phyloP scores from a whole-genome alignment of 176 grass and related monocot species.

The Musa beccarii region DNA sequence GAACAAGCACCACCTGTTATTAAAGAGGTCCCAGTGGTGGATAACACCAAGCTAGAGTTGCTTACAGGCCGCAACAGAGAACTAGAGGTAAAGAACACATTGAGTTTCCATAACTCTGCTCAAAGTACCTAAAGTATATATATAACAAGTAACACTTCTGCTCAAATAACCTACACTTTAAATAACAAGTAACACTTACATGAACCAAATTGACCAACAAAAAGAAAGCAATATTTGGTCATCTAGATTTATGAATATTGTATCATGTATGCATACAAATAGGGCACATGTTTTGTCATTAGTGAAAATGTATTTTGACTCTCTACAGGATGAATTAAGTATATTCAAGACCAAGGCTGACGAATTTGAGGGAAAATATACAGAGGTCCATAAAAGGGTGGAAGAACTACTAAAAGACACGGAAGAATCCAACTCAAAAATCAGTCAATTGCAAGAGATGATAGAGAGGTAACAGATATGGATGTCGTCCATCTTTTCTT shows the following conservation, averaged over 20 bases:
- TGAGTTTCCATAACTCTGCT: not conserved
- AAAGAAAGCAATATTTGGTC: not conserved
- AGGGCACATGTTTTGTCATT: not conserved
- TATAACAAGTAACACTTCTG: not conserved
- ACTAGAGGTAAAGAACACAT: constrained; percentile 44
- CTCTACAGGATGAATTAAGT: constrained; percentile 45
- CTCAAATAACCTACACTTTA: not conserved
- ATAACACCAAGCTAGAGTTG: constrained; percentile 58
- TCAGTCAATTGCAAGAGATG: constrained; percentile 58
- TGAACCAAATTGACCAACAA: not conserved
- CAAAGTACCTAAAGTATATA: not conserved
- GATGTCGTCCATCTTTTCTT: not conserved
- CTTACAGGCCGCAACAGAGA: constrained; percentile 56
- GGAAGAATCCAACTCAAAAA: constrained; percentile 50
- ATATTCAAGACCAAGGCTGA: constrained; percentile 64
- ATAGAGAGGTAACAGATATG: constrained; percentile 45
- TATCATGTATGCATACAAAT: not conserved
- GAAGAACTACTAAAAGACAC: constrained; percentile 43
- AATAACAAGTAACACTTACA: not conserved
- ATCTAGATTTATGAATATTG: not conserved
- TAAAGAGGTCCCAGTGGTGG: constrained; percentile 62
- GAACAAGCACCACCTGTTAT: constrained; percentile 75
- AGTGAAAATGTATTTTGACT: constrained; percentile 19
- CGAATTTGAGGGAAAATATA: constrained; percentile 61
- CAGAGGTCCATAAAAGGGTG: constrained; percentile 43